phyloP scores from a whole-genome alignment of 2,329 filamentous ascomycete genomes.

The Fusarium pseudocircinatum region DNA sequence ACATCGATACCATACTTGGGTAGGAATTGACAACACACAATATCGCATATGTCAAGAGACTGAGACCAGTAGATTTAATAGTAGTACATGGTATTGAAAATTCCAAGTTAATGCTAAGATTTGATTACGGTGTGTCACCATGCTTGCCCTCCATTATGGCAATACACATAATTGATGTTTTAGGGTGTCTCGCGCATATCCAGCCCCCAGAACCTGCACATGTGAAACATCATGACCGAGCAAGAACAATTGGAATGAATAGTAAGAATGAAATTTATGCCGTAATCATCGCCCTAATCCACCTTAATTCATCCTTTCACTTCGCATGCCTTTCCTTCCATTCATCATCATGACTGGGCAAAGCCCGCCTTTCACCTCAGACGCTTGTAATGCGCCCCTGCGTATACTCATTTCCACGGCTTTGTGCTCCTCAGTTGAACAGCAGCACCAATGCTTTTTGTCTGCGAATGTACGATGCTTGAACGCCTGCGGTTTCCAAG shows the following conservation, averaged over 20 bases:
- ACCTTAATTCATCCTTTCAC: not conserved
- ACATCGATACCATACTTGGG: too few species aligned
- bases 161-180: not conserved
- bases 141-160: not conserved
- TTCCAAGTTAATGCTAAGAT: not conserved
- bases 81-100: not conserved
- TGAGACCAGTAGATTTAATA: not conserved
- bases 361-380: not conserved
- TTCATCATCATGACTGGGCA: conserved; percentile 4
- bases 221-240: not conserved
- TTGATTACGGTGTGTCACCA: not conserved
- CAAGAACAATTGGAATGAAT: not conserved
- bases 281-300: conserved; percentile 17
- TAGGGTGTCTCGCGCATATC: not conserved
- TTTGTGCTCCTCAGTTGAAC: conserved; percentile 2
- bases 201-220: not conserved
- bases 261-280: conserved; percentile 29
- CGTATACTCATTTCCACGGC: conserved; percentile 11
- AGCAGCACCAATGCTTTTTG: not conserved
- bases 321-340: conserved; percentile 6
- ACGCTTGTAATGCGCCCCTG: not conserved
- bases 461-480: conserved; percentile 18
- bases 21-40: not conserved
- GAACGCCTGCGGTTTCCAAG: conserved; percentile 7
- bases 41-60: not conserved